These are phyloP conservation scores for Colletotrichum theobromicola DNA, from an alignment of 2,329 filamentous ascomycete genomes.

Conservation along the genomic window DNA sequence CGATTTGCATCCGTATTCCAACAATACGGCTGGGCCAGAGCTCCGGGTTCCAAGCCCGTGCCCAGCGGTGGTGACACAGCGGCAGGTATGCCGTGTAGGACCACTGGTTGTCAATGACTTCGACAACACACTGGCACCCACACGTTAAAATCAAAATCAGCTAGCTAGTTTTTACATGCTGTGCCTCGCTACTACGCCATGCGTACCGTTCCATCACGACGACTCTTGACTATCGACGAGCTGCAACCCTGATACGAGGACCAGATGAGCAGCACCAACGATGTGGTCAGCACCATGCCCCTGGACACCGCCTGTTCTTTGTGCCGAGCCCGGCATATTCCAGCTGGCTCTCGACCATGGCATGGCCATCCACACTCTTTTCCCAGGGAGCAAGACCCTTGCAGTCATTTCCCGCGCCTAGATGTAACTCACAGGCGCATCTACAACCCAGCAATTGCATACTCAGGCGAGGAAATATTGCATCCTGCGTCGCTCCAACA, in stretches of 20 bases:
- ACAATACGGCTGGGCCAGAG: background rate
- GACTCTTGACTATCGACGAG: background rate
- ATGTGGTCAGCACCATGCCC: background rate
- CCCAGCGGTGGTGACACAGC: background rate
- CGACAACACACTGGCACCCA: background rate
- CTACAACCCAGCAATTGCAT: background rate
- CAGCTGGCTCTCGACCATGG: background rate
- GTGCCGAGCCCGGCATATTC: constrained; percentile 8
- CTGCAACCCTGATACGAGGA: background rate
- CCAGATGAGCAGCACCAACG: background rate
- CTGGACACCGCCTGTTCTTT: background rate
- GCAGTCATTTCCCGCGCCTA: background rate
- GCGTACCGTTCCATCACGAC: background rate
- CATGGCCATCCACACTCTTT: background rate
- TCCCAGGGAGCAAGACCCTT: background rate
- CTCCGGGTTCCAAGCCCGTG: background rate
- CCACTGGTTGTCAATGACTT: background rate
- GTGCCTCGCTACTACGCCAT: background rate
- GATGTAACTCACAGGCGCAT: constrained; percentile 1
- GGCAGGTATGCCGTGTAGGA: background rate
- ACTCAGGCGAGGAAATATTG: constrained; percentile 1
- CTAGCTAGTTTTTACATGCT: background rate
- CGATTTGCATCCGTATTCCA: background rate
- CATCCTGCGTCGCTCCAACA: background rate
- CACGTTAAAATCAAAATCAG: background rate